Percentiles rank a stretch among this genome's conserved stretches.
Evolutionary conservation across 257 asterid species (phyloP).

Genomic region (Gynochthodes officinalis): DNA sequence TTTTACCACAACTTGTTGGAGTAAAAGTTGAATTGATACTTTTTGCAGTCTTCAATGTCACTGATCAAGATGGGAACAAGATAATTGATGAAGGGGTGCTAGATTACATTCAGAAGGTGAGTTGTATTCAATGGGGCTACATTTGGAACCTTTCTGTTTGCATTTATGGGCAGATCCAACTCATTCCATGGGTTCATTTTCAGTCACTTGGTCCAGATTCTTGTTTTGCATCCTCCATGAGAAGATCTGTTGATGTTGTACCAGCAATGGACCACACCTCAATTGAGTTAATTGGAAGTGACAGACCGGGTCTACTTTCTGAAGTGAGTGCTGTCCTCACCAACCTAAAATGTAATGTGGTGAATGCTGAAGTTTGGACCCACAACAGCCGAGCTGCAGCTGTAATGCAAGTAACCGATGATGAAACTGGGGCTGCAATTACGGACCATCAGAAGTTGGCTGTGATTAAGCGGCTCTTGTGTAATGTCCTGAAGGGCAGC

Average conservation of each 20-base stretch:
- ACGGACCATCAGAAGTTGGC: conserved; percentile 58
- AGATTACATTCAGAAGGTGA: conserved; percentile 79
- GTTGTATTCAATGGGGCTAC: conserved; percentile 21
- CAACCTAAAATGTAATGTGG: conserved; percentile 82
- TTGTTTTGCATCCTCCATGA: conserved; percentile 88
- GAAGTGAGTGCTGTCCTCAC: conserved; percentile 97
- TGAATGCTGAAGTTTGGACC: conserved; percentile 97
- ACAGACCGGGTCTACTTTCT: conserved; percentile 94
- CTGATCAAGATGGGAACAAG: conserved; percentile 81
- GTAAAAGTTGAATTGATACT: conserved; percentile 1
- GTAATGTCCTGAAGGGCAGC: conserved; percentile 83
- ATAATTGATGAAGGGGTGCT: conserved; percentile 72
- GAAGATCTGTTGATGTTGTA: conserved; percentile 82
- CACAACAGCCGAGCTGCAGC: conserved; percentile 98
- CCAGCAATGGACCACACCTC: conserved; percentile 70
- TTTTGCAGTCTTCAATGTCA: conserved; percentile 81
- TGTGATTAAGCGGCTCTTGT: conserved; percentile 54
- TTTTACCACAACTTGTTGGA: conserved; percentile 11
- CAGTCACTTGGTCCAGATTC: conserved; percentile 99
- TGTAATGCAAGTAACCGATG: conserved; percentile 89
- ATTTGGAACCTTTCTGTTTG: conserved; percentile 14
- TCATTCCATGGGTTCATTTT: conserved; percentile 28
- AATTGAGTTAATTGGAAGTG: conserved; percentile 85
- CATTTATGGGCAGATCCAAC: conserved; percentile 20
- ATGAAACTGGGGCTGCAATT: conserved; percentile 56